Conservation (phyloP, 2,329 filamentous ascomycete species). For the Aspergillus nomiae region DNA sequence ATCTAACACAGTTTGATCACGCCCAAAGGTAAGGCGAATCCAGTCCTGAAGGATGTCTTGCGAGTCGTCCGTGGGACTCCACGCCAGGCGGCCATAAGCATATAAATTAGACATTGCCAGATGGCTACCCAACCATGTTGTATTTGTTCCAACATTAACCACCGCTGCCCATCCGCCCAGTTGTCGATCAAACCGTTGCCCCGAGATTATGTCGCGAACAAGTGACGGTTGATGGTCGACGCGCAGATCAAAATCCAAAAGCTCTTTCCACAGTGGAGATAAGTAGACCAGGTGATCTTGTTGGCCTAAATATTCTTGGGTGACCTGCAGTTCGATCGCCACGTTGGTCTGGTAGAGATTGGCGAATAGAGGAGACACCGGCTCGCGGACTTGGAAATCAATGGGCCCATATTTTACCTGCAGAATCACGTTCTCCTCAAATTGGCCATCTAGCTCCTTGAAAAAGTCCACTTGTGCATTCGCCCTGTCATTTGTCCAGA, state of each 20-base stretch:
- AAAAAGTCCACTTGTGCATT: constrained; percentile 72
- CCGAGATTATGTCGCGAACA: constrained; percentile 63
- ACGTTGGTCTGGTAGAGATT: constrained; percentile 50
- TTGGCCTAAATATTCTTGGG: constrained; percentile 72
- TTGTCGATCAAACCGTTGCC: constrained; percentile 59
- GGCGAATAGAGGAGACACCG: constrained; percentile 65
- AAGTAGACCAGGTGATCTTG: constrained; percentile 70
- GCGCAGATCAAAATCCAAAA: constrained; percentile 68
- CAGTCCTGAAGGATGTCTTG: constrained; percentile 62
- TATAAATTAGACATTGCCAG: constrained; percentile 73
- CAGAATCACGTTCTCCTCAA: constrained; percentile 70
- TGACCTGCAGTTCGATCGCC: constrained; percentile 67
- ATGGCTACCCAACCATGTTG: constrained; percentile 70
- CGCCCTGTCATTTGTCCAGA: constrained; percentile 69
- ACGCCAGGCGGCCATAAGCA: constrained; percentile 67
- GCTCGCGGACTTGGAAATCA: constrained; percentile 72
- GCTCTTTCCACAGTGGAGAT: constrained; percentile 67
- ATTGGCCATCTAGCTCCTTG: constrained; percentile 63
- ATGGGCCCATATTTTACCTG: constrained; percentile 76
- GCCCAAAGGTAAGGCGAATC: constrained; percentile 67
- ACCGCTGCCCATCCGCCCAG: constrained; percentile 67
- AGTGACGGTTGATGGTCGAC: constrained; percentile 59
- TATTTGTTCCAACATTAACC: constrained; percentile 66
- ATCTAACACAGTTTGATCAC: constrained; percentile 56
- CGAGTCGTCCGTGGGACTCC: constrained; percentile 58